phyloP scores from a whole-genome alignment of 306 rosid species.

The Prunus dulcis region DNA sequence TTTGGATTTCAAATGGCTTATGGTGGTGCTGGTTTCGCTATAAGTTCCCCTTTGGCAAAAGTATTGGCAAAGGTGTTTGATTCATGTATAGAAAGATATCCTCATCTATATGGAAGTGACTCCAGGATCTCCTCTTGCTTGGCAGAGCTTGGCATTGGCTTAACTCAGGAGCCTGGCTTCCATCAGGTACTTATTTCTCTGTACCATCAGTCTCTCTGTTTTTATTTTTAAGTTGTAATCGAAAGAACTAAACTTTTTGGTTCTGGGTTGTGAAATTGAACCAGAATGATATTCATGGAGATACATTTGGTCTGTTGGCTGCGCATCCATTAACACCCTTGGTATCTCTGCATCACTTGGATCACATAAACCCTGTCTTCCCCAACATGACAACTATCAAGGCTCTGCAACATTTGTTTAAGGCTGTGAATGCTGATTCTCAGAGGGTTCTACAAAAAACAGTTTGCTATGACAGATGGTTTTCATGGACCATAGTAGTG shows the following conservation, averaged over 20 bases:
- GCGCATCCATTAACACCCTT: conserved; percentile 78
- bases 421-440: conserved; percentile 58
- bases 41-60: conserved; percentile 62
- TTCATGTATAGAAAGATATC: conserved; percentile 72
- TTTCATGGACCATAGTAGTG: conserved; percentile 74
- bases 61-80: conserved; percentile 68
- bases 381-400: conserved; percentile 61
- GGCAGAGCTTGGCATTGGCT: conserved; percentile 81
- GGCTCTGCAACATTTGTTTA: conserved; percentile 56
- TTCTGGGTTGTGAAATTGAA: conserved; percentile 18
- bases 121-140: conserved; percentile 68
- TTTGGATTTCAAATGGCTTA: conserved; percentile 82
- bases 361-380: conserved; percentile 58
- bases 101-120: conserved; percentile 92
- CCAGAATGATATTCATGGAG: conserved; percentile 70
- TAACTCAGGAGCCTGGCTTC: conserved; percentile 83
- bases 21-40: conserved; percentile 90
- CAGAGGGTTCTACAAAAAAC: conserved; percentile 73
- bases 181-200: conserved; percentile 58
- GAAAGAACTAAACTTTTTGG: background rate
- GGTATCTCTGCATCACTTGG: conserved; percentile 74
- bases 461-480: conserved; percentile 80
- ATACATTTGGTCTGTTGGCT: conserved; percentile 71
- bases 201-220: background rate
- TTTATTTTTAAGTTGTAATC: background rate